Base-by-base conservation (phyloP, 495 filamentous ascomycete species). In the Lepidopterella palustris region DNA sequence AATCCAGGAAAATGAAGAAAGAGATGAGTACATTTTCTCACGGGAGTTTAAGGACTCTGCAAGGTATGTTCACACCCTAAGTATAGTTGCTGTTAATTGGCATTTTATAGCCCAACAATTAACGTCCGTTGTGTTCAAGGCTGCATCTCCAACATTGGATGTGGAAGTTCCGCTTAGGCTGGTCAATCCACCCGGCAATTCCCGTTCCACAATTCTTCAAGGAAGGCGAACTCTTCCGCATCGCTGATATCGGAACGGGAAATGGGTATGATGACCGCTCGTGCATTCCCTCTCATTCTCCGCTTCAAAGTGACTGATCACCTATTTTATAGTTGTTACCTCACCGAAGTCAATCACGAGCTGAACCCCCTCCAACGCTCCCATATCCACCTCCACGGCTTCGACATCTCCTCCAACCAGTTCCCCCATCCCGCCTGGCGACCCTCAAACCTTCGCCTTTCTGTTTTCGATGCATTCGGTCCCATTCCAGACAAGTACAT, bases 121-220 rank as follows among this genome's bases (percentile, higher is more conserved):
- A n/a, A n/a, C n/a, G n/a, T n/a, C n/a, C n/a, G n/a, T n/a, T n/a
- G 20, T 45, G 5, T 5, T 20, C 25, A 13, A 60, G 57, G 26
- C 26, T 60, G 15, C 24, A 54, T 47, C 26, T 42, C 3, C 57
- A 60, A 23, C 57, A 60, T 15, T 53, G 57, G 57, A 8, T 60
- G 13, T 60, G 57, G 57, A 60, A 55, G 39, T 20, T 23, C 15
- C 57, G 52, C 18, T 23, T 54, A 5, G 57, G 48, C 15, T 60
- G 57, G 57, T 18, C 53, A n/a, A 6, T 53, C 32, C 57, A 60
- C 26, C 57, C 57, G 9, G 20, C 32, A 8, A 60, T 60, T 21
- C 9, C 53, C 15, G 18, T 60, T 3, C 20, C 48, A 2, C 6
- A 20, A 20, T 20, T 18, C 6, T 25, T 20, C 24, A 25, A 25